Evolutionary conservation across 2,329 filamentous ascomycete genomes (phyloP).

Genomic region (Elsinoe perseae): DNA sequence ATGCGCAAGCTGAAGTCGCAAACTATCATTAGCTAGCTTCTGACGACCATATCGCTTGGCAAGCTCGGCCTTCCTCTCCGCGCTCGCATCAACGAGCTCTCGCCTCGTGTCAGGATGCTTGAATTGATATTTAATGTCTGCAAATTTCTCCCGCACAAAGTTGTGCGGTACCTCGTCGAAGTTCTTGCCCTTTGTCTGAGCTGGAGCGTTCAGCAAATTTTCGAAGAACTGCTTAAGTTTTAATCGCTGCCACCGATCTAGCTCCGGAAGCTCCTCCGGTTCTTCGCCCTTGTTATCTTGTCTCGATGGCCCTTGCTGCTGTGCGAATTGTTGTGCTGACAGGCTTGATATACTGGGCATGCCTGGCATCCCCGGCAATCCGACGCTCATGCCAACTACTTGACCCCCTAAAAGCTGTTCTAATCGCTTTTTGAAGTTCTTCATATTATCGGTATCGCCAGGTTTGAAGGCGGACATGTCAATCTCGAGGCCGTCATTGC

Average conservation of each 20-base stretch:
- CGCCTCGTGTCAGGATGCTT: conserved; percentile 13
- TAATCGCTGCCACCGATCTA: conserved; percentile 13
- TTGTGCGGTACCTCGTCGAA: conserved; percentile 6
- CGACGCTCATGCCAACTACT: conserved; percentile 12
- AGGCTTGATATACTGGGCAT: neutral
- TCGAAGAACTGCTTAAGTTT: conserved; percentile 15
- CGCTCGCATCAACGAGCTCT: conserved; percentile 9
- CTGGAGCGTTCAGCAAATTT: neutral
- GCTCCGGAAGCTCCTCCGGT: conserved; percentile 33
- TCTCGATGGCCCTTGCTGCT: conserved; percentile 2
- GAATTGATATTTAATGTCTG: conserved; percentile 6
- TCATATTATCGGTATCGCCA: conserved; percentile 18
- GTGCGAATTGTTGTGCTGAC: neutral
- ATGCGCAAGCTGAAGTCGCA: conserved; percentile 11
- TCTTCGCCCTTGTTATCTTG: conserved; percentile 30
- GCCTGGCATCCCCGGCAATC: neutral
- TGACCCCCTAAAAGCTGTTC: conserved; percentile 7
- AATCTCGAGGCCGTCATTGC: neutral
- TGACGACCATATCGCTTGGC: conserved; percentile 13
- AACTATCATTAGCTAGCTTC: conserved; percentile 13
- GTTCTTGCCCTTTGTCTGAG: neutral
- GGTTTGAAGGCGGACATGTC: conserved; percentile 3
- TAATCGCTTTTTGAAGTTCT: neutral
- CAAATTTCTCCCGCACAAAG: conserved; percentile 13
- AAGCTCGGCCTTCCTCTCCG: conserved; percentile 10